These are phyloP conservation scores for Lenwebbia sp. DNA, from an alignment of 345 rosid genomes.

Conservation along the genomic window DNA sequence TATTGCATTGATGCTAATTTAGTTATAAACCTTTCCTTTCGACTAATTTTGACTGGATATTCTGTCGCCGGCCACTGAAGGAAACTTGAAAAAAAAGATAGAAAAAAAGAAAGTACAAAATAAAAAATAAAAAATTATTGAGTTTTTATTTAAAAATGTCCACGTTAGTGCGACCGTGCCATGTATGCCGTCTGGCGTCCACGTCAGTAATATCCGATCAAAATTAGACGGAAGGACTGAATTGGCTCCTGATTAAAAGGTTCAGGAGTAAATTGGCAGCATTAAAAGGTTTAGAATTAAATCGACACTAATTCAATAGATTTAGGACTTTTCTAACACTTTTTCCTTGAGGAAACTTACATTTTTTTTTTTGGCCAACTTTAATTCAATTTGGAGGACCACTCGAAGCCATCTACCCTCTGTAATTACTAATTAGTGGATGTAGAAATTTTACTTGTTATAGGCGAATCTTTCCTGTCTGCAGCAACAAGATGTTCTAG, in stretches of 20 bases:
- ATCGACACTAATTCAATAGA: not conserved
- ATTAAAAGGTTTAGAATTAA: not conserved
- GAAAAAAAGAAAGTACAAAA: not conserved
- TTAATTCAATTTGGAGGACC: not conserved
- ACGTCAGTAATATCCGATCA: not conserved
- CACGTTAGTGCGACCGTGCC: too few species aligned
- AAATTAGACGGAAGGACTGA: not conserved
- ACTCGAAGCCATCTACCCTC: not conserved
- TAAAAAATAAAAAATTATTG: not conserved
- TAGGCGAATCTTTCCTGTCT: not conserved
- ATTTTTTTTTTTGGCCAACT: not conserved
- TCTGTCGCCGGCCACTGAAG: too few species aligned
- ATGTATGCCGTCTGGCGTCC: rapidly evolving
- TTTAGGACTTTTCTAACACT: not conserved
- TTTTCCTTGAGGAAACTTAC: not conserved
- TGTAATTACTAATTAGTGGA: not conserved
- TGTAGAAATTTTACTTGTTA: not conserved
- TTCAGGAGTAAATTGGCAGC: not conserved
- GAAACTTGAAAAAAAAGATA: not conserved
- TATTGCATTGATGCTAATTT: not conserved
- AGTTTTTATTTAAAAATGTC: not conserved
- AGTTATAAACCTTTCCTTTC: not conserved
- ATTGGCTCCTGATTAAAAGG: conserved; percentile 4
- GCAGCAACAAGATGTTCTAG: not conserved
- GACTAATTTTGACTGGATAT: too few species aligned